Base-by-base conservation (phyloP, 139 green algal species). In the Haematococcus sp. region DNA sequence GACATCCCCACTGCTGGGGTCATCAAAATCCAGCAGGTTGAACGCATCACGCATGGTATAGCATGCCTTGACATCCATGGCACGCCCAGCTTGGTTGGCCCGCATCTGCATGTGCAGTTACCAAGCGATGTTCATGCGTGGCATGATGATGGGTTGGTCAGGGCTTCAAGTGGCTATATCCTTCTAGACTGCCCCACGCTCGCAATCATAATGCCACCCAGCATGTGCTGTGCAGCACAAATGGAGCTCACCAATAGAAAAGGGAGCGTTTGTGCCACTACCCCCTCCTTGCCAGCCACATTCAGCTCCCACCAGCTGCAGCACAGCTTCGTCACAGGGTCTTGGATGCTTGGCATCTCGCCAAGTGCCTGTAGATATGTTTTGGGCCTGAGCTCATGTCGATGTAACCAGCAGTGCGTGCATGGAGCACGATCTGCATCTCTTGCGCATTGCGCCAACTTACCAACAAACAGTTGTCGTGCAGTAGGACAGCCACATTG, bases 21-120 rank as follows among this genome's bases (percentile, higher is more conserved):
- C 86, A 0, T 92, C 88, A 72, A 85, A 96, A 77, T 96, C 92
- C 46, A 97, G 82, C 65, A 93, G 83, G 19, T 72, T 35, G 51
- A 96, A 72, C 0, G 86, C 86, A 0, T 83, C 76, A 0, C 87
- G 81, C 44, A 95, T 85, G 31, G 68, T 75, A 76, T 86, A 83
- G 77, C 88, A 92, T 0, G 76, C 54, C 78, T 95, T 91, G 28
- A 97, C 84, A 64, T 90, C 82, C 1, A 61, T 74, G 0, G 79
- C 54, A 1, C 76, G 80, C 32, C 74, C 77, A 9, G 61, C 59
- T 19, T 43, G 11, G n/a, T 66, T 63, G 28, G 85, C 81, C 2
- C 80, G 75, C 0, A 76, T 32, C 82, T 90, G 84, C 33, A 35
- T 7, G 60, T 68, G 60, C 60, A 68, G 5, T 13, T 15, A 35